Base-by-base conservation (phyloP, 805 yeast genomes). In the Kurtzmaniella cleridarum region DNA sequence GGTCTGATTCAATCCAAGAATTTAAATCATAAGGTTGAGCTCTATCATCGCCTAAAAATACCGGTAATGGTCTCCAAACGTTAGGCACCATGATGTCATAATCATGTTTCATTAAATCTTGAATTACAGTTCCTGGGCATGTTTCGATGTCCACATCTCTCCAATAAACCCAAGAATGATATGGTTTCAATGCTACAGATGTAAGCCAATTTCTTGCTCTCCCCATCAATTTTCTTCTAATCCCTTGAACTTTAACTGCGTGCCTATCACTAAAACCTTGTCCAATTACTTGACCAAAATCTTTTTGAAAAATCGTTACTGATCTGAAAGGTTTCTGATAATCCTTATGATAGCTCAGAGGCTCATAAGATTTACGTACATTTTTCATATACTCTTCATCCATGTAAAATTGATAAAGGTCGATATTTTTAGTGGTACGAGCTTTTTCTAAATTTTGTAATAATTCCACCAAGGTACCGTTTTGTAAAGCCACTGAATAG, bases 31-130 rank as follows among this genome's bases (percentile, higher is more conserved):
- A 93, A 1, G 98, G 89, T 62, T 93, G 98, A 20, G 24, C 24
- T 5, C 24, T 5, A 57, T 86, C 95, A 47, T 78, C 77, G 14
- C 93, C 95, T 45, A 93, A 74, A 63, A 90, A 93, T 34, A 81
- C 83, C 2, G 98, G 98, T 44, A 93, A 71, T 2, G 98, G 98
- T 51, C 98, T 75, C 98, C 98, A 93, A 27, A 93, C 96, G 54
- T 93, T 88, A 23, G 88, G 95, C 30, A 83, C 81, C 58, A 85
- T 70, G 12, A 85, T 84, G 53, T 85, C 95, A 54, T 71, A 81
- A 46, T 76, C 74, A 40, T 61, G 66, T 45, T 74, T 71, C 91
- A 85, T 84, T 62, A 85, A 66, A 52, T 75, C 81, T 59, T 85
- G 80, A 44, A 85, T 76, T 35, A 85, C 81, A 31, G 81, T 71